Evolutionary conservation across 495 filamentous ascomycete genomes (phyloP).

Genomic region (Hypomontagnella submonticulosa): DNA sequence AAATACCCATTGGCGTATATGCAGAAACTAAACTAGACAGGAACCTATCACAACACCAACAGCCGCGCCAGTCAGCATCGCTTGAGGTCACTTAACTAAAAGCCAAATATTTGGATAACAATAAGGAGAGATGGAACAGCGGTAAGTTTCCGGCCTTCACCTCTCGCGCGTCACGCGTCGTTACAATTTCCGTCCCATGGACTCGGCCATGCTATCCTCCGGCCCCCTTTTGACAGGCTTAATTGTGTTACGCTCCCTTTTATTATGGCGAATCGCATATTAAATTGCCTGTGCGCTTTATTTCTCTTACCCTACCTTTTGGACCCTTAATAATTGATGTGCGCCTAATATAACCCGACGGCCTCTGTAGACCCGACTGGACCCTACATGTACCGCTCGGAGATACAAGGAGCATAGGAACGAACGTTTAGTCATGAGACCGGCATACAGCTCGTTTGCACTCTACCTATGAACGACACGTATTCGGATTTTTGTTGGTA

Average conservation of each 20-base stretch:
- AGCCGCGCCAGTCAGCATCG: too few species aligned
- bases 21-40: too few species aligned
- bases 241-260: neutral
- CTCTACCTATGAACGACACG: neutral
- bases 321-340: slow-evolving; percentile 29
- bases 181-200: neutral
- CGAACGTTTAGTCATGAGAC: slow-evolving; percentile 7
- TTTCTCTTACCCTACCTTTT: slow-evolving; percentile 12
- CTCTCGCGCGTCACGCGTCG: too few species aligned
- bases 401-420: neutral
- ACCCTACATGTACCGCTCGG: slow-evolving; percentile 5
- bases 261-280: slow-evolving; percentile 18
- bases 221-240: too few species aligned
- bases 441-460: slow-evolving; percentile 16
- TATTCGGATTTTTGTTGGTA: slow-evolving; percentile 10
- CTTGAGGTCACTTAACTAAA: too few species aligned
- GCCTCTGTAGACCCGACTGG: slow-evolving; percentile 36
- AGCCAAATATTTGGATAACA: too few species aligned
- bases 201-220: slow-evolving; percentile 16
- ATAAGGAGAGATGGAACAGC: too few species aligned
- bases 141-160: too few species aligned
- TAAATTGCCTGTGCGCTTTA: slow-evolving; percentile 3
- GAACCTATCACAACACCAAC: too few species aligned
- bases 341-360: slow-evolving; percentile 27
- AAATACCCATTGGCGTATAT: too few species aligned